A percentile compares a stretch with the other conserved stretches of the same genome.
Evolutionary conservation across 305 asterid species (phyloP).

Genomic region (Lippia alba): DNA sequence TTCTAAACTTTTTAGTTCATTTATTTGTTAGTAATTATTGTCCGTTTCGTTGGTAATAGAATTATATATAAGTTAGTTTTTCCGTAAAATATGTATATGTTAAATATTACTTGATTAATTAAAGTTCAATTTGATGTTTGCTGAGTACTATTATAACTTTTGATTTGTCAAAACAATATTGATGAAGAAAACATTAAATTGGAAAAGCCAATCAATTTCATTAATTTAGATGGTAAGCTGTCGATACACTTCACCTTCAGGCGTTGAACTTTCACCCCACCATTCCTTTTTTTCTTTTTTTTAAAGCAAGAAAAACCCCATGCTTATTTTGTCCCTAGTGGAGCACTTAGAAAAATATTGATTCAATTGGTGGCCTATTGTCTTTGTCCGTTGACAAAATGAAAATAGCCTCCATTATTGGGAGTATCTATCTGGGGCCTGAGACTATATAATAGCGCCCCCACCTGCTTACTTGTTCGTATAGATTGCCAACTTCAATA

Average conservation of each 20-base stretch:
- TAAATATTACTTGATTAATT: too few species aligned
- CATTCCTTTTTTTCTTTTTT: too few species aligned
- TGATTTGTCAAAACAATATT: too few species aligned
- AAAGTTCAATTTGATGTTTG: too few species aligned
- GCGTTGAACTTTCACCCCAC: slow-evolving; percentile 21
- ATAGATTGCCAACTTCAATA: slow-evolving; percentile 4
- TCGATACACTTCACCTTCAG: slow-evolving; percentile 26
- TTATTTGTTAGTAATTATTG: too few species aligned
- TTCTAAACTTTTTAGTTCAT: too few species aligned
- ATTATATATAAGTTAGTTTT: too few species aligned
- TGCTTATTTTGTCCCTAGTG: neutral
- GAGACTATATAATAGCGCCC: slow-evolving; percentile 2
- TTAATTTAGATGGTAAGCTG: slow-evolving; percentile 16
- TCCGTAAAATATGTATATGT: too few species aligned
- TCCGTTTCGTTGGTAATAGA: too few species aligned
- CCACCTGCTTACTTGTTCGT: slow-evolving; percentile 7
- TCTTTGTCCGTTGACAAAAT: slow-evolving; percentile 27
- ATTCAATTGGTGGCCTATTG: slow-evolving; percentile 4
- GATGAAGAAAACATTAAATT: neutral
- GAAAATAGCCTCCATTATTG: slow-evolving; percentile 10
- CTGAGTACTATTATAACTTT: too few species aligned
- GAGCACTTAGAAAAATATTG: slow-evolving; percentile 4
- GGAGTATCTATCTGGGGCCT: slow-evolving; percentile 5
- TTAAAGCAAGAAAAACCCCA: neutral
- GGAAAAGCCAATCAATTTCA: neutral